Percentiles rank a stretch among this genome's conserved stretches.
These are phyloP conservation scores for Centaurea solstitialis DNA, from an alignment of 129 eudicot species.

Conservation along the genomic window DNA sequence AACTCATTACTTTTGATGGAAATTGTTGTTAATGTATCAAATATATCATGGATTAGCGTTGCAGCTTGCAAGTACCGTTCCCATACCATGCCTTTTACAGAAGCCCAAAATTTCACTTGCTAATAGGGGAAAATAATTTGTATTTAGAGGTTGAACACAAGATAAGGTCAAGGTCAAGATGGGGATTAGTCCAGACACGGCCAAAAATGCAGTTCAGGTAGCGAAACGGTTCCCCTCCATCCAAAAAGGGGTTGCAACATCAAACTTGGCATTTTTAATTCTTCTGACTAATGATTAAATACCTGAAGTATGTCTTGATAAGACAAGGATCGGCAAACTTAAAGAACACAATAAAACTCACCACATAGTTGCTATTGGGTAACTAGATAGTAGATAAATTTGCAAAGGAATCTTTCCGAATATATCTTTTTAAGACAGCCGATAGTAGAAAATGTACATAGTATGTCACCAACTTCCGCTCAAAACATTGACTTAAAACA, in stretches of 20 bases:
- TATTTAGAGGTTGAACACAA: too few species aligned
- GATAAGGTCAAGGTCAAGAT: too few species aligned
- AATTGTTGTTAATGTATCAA: too few species aligned
- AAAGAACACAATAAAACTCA: background rate
- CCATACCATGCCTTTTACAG: too few species aligned
- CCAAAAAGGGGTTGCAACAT: background rate
- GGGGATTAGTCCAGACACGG: too few species aligned
- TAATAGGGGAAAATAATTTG: too few species aligned
- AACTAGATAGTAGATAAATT: background rate
- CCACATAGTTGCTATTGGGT: background rate
- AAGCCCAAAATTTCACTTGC: too few species aligned
- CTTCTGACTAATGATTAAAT: background rate
- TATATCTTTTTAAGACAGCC: background rate
- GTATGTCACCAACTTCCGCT: background rate
- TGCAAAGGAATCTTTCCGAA: background rate
- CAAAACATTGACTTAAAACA: background rate
- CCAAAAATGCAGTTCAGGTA: background rate
- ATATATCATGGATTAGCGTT: too few species aligned
- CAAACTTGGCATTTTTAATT: background rate
- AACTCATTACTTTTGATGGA: too few species aligned
- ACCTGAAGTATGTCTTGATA: background rate
- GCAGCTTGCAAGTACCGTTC: too few species aligned
- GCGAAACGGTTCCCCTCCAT: background rate
- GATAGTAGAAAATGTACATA: background rate
- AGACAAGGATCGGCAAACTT: background rate